These are phyloP conservation scores for Neopestalotiopsis sp. DNA, from an alignment of 2,329 filamentous ascomycete genomes.

Conservation along the genomic window DNA sequence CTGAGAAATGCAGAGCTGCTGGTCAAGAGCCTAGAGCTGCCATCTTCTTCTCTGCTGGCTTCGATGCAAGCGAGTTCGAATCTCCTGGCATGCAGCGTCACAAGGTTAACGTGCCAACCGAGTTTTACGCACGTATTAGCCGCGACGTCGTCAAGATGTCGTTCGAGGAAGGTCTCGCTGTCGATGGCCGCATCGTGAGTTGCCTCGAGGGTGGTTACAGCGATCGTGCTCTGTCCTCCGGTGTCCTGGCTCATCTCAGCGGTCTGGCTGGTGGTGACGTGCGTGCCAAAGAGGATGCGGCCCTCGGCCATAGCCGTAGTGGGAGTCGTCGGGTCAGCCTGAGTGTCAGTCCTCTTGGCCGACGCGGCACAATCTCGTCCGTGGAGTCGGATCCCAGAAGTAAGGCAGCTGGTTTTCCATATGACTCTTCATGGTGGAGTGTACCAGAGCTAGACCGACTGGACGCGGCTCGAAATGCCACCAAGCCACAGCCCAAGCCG, in stretches of 20 bases:
- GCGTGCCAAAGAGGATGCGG: conserved; percentile 38
- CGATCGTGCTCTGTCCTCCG: conserved; percentile 86
- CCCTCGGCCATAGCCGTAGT: conserved; percentile 43
- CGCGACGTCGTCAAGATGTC: conserved; percentile 84
- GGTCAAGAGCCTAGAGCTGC: conserved; percentile 76
- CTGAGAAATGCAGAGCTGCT: conserved; percentile 64
- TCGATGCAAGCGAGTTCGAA: conserved; percentile 97
- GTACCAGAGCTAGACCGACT: conserved; percentile 69
- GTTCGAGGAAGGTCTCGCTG: conserved; percentile 76
- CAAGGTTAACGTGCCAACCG: conserved; percentile 92
- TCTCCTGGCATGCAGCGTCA: conserved; percentile 93
- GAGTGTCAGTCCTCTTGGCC: conserved; percentile 49
- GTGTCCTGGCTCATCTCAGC: conserved; percentile 87
- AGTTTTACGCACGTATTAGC: conserved; percentile 93
- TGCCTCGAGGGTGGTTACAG: conserved; percentile 97
- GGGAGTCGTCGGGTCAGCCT: conserved; percentile 65
- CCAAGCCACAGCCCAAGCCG: conserved; percentile 56
- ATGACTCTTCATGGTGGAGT: conserved; percentile 78
- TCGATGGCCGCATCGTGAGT: conserved; percentile 87
- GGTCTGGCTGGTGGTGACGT: conserved; percentile 71
- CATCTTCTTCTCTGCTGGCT: conserved; percentile 94
- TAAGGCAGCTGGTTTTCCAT: conserved; percentile 45
- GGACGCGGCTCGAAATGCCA: conserved; percentile 63
- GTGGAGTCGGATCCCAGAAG: conserved; percentile 32
- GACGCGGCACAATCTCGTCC: conserved; percentile 38